These are phyloP conservation scores for Suhomyces coccinellae DNA, from an alignment of 1,139 yeast genomes.

Conservation along the genomic window DNA sequence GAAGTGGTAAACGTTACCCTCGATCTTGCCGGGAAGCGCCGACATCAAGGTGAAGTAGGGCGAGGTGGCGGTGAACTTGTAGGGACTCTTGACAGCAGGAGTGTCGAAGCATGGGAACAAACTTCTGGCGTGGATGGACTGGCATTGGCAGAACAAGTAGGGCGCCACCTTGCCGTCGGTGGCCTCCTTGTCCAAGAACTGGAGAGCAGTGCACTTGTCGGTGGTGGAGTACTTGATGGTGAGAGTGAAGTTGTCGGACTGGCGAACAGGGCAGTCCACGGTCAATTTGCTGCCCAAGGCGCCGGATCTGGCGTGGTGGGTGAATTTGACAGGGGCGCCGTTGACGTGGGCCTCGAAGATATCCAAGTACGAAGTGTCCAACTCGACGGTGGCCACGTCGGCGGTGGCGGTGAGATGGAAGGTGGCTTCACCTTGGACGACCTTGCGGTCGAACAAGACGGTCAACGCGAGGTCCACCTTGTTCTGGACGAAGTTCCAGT, in stretches of 20 bases:
- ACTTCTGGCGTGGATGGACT: constrained; percentile 88
- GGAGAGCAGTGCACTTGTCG: constrained; percentile 75
- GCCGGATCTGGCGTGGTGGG: constrained; percentile 50
- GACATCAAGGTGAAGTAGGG: constrained; percentile 70
- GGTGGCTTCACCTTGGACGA: constrained; percentile 56
- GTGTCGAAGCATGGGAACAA: constrained; percentile 91
- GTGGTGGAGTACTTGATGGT: constrained; percentile 65
- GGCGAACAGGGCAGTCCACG: constrained; percentile 25
- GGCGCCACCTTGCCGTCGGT: constrained; percentile 76
- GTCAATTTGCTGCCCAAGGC: constrained; percentile 68
- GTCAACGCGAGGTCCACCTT: constrained; percentile 54
- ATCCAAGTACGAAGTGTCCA: constrained; percentile 70
- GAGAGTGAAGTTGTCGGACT: constrained; percentile 29
- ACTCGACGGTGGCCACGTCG: constrained; percentile 37
- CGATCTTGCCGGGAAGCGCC: constrained; percentile 47
- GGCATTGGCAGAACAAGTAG: constrained; percentile 85
- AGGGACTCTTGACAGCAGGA: constrained; percentile 76
- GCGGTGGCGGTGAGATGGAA: constrained; percentile 38
- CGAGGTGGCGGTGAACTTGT: constrained; percentile 59
- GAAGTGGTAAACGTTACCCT: constrained; percentile 48
- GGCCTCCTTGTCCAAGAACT: constrained; percentile 75
- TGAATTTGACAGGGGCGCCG: constrained; percentile 32
- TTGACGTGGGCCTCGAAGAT: constrained; percentile 51
- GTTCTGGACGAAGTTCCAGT: constrained; percentile 50
- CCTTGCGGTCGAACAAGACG: constrained; percentile 55